These are phyloP conservation scores for Gleditsia sinensis DNA, from an alignment of 306 rosid genomes.

Conservation along the genomic window DNA sequence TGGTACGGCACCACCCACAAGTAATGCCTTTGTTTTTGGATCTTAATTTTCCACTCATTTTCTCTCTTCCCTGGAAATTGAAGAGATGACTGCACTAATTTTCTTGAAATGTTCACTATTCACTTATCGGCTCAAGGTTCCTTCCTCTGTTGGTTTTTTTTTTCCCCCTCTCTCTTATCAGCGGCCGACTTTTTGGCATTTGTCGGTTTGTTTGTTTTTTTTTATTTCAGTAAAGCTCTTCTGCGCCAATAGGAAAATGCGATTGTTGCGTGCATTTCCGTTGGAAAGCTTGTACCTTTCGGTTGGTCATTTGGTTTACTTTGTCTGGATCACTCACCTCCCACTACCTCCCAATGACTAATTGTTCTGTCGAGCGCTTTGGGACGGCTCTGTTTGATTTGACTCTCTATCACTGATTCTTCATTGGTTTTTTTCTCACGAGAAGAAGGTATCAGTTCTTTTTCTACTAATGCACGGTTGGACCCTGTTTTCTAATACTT, in stretches of 20 bases:
- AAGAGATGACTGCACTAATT: too few relatives aligned
- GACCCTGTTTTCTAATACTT: background rate
- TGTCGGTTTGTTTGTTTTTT: constrained; percentile 14
- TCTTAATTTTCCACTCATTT: too few relatives aligned
- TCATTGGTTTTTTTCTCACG: constrained; percentile 27
- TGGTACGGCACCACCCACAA: too few relatives aligned
- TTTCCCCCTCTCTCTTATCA: background rate
- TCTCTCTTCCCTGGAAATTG: too few relatives aligned
- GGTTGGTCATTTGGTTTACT: constrained; percentile 41
- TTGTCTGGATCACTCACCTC: constrained; percentile 23
- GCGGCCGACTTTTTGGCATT: background rate
- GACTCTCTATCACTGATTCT: constrained; percentile 32
- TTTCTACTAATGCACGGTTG: constrained; percentile 10
- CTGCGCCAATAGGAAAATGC: constrained; percentile 1
- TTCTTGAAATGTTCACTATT: background rate
- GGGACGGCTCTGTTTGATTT: constrained; percentile 37
- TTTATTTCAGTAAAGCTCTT: background rate
- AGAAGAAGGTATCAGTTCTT: constrained; percentile 50
- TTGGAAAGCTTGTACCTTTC: constrained; percentile 66
- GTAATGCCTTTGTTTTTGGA: too few relatives aligned
- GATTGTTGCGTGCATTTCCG: constrained; percentile 50
- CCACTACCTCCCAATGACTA: background rate
- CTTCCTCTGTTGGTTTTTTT: background rate
- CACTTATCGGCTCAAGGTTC: background rate
- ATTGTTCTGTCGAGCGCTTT: constrained; percentile 10